Conservation (phyloP, 768 basidiomycete species). For the Pisolithus orientalis region DNA sequence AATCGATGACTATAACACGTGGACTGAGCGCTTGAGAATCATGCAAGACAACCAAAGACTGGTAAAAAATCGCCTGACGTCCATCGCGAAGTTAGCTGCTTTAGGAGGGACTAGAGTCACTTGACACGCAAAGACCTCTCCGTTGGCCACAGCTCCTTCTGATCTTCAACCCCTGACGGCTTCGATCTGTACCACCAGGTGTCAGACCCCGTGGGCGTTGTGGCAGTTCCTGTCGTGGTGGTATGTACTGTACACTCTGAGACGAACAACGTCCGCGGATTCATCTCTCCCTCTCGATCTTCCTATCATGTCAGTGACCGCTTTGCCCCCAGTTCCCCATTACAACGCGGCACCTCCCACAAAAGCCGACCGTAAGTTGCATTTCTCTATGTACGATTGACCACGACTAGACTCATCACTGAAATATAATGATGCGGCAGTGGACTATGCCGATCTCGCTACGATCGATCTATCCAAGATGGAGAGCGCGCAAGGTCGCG, state of each 20-base stretch:
- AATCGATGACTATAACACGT: too few species aligned
- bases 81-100: slow-evolving; percentile 60
- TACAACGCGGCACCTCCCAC: slow-evolving; percentile 32
- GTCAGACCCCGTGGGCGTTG: too few species aligned
- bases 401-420: not conserved
- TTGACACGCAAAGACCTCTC: slow-evolving; percentile 50
- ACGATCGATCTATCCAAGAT: slow-evolving; percentile 45
- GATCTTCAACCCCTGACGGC: too few species aligned
- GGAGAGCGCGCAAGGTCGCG: slow-evolving; percentile 31
- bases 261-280: not conserved
- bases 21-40: too few species aligned
- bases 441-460: slow-evolving; percentile 46
- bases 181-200: too few species aligned
- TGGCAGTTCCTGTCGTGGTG: too few species aligned
- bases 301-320: slow-evolving; percentile 25
- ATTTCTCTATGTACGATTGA: not conserved
- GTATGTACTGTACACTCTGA: not conserved
- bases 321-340: slow-evolving; percentile 30
- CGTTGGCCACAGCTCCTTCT: slow-evolving; percentile 40
- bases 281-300: not conserved
- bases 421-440: slow-evolving; percentile 29
- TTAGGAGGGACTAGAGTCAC: slow-evolving; percentile 51
- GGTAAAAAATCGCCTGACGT: slow-evolving; percentile 65
- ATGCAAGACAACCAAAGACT: slow-evolving; percentile 48
- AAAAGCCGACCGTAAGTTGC: slow-evolving; percentile 27